These are phyloP conservation scores for Colletotrichum sidae DNA, from an alignment of 2,329 filamentous ascomycete genomes.

Conservation along the genomic window DNA sequence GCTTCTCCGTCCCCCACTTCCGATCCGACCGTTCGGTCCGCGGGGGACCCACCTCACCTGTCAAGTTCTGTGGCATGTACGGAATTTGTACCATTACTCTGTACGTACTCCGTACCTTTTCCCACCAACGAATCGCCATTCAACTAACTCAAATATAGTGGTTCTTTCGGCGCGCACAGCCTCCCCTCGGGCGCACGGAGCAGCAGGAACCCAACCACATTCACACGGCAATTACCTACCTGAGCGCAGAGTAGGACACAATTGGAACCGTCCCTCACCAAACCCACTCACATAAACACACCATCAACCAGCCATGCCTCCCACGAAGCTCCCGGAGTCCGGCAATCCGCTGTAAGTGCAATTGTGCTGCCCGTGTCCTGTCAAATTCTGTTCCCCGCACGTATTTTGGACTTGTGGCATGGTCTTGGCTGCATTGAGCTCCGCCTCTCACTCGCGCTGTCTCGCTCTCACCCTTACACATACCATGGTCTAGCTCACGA, in stretches of 20 bases:
- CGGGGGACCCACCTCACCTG: too few species aligned
- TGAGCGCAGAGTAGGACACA: background rate
- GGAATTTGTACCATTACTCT: too few species aligned
- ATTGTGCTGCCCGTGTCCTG: slow-evolving; percentile 3
- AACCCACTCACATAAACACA: background rate
- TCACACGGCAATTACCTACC: too few species aligned
- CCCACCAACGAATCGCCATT: slow-evolving; percentile 6
- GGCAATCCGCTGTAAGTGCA: slow-evolving; percentile 60
- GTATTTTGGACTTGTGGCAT: background rate
- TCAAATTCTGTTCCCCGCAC: background rate
- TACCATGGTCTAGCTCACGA: background rate
- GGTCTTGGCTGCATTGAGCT: slow-evolving; percentile 4
- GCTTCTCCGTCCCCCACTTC: too few species aligned
- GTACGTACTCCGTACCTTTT: too few species aligned
- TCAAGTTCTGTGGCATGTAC: too few species aligned
- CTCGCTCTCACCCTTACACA: slow-evolving; percentile 2
- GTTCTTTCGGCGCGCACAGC: background rate
- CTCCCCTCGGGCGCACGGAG: too few species aligned
- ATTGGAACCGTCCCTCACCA: background rate
- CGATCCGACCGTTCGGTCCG: slow-evolving; percentile 27
- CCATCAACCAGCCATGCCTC: slow-evolving; percentile 49
- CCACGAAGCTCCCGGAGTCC: slow-evolving; percentile 58
- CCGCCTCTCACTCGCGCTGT: slow-evolving; percentile 4
- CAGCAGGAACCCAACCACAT: background rate
- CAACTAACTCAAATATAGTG: slow-evolving; percentile 5